Conservation (phyloP, 129 eudicot genomes). For the Heracleum sosnowskyi region DNA sequence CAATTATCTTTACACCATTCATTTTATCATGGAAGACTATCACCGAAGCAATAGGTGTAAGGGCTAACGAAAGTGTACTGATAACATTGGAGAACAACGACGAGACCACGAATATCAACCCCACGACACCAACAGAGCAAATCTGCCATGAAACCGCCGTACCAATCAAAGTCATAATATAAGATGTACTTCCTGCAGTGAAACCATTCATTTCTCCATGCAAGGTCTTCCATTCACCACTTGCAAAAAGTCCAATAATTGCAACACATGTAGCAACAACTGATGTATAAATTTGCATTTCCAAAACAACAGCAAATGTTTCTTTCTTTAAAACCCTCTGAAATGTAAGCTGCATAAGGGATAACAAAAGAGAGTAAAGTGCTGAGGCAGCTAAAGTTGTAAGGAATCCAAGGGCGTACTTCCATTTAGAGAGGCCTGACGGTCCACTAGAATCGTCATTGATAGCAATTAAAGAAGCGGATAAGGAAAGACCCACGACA, state of each 20-base stretch:
- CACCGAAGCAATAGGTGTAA: conserved; percentile 72
- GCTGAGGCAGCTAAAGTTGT: conserved; percentile 67
- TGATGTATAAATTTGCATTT: conserved; percentile 69
- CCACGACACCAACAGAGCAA: conserved; percentile 84
- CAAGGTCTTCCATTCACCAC: conserved; percentile 79
- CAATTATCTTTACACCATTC: conserved; percentile 66
- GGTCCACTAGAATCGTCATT: conserved; percentile 66
- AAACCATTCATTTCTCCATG: conserved; percentile 57
- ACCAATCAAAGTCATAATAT: conserved; percentile 67
- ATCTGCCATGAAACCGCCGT: conserved; percentile 90
- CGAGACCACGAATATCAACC: conserved; percentile 64
- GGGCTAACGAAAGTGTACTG: conserved; percentile 63
- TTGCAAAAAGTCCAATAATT: conserved; percentile 69
- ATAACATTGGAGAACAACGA: conserved; percentile 80
- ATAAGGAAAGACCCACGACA: conserved; percentile 60
- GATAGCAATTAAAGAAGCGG: conserved; percentile 69
- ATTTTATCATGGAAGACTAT: conserved; percentile 60
- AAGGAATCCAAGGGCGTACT: conserved; percentile 52
- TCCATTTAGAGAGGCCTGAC: conserved; percentile 39
- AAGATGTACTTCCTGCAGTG: conserved; percentile 44
- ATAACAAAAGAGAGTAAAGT: conserved; percentile 64
- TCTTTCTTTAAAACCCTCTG: conserved; percentile 58
- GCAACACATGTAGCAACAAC: conserved; percentile 66
- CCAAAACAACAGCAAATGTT: conserved; percentile 68
- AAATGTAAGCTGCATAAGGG: conserved; percentile 72